These are phyloP conservation scores for Coemansia sp. DNA, from an alignment of 192 early-diverging fungal genomes.

Conservation along the genomic window DNA sequence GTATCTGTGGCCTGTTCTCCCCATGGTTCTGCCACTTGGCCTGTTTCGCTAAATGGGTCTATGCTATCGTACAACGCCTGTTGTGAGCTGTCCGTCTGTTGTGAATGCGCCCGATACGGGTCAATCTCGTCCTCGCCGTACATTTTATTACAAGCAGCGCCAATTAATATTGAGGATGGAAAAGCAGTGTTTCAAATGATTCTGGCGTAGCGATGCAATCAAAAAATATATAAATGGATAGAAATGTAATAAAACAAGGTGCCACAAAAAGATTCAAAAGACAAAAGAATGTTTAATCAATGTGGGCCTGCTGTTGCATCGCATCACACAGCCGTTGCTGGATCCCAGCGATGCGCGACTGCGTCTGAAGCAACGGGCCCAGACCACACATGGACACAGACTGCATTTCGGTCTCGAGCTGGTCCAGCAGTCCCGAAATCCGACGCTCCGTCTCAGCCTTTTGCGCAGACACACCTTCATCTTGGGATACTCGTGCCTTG, in stretches of 20 bases:
- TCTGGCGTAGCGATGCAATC: too few species aligned
- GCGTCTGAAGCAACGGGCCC: conserved; percentile 7
- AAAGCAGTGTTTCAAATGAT: too few species aligned
- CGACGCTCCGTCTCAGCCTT: conserved; percentile 6
- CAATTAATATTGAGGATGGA: too few species aligned
- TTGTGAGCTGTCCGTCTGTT: conserved; percentile 2
- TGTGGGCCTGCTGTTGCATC: conserved; percentile 1
- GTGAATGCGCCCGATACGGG: conserved; percentile 35
- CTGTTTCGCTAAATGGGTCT: conserved; percentile 35
- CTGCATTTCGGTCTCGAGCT: conserved; percentile 19
- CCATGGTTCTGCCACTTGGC: conserved; percentile 14
- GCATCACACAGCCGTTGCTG: conserved; percentile 29
- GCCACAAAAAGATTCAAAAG: conserved; percentile 2
- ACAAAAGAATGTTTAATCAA: not conserved
- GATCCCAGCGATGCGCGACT: conserved; percentile 22
- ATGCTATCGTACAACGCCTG: conserved; percentile 22
- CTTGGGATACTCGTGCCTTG: not conserved
- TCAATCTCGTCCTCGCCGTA: conserved; percentile 35
- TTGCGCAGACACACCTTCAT: conserved; percentile 5
- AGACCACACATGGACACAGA: not conserved
- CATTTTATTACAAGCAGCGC: conserved; percentile 11
- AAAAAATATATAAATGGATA: not conserved
- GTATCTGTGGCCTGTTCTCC: not conserved
- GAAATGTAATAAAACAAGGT: conserved; percentile 9
- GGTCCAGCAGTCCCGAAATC: conserved; percentile 16